These are phyloP conservation scores for Sporormia fimetaria DNA, from an alignment of 495 filamentous ascomycete genomes.

Conservation along the genomic window DNA sequence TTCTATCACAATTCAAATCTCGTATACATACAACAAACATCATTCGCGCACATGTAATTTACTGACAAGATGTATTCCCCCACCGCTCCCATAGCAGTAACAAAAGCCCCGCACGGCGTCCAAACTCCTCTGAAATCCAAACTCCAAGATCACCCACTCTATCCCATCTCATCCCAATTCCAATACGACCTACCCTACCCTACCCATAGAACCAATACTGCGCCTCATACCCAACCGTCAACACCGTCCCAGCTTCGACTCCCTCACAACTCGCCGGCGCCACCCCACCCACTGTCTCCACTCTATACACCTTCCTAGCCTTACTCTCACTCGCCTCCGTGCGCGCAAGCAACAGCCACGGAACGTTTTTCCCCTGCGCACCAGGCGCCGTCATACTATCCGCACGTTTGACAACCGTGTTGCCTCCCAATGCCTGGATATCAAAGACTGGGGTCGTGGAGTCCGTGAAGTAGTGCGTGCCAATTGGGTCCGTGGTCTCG, in stretches of 20 bases:
- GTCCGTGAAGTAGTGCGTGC: slow-evolving; percentile 64
- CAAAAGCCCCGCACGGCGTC: too few relatives aligned
- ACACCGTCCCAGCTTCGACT: slow-evolving; percentile 40
- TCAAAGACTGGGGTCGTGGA: slow-evolving; percentile 72
- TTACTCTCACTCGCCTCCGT: slow-evolving; percentile 29
- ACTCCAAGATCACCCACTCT: too few relatives aligned
- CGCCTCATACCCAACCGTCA: slow-evolving; percentile 70
- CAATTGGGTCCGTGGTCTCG: slow-evolving; percentile 43
- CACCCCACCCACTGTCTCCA: slow-evolving; percentile 71
- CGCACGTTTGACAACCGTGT: slow-evolving; percentile 49
- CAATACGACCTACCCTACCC: too few relatives aligned
- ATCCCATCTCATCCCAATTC: too few relatives aligned
- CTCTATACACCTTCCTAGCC: slow-evolving; percentile 65
- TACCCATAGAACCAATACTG: slow-evolving; percentile 51
- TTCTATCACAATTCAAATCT: too few relatives aligned
- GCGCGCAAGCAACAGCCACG: slow-evolving; percentile 47
- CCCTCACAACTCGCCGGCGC: slow-evolving; percentile 63
- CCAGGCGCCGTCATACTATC: slow-evolving; percentile 45
- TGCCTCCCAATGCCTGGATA: slow-evolving; percentile 40
- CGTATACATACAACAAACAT: too few relatives aligned
- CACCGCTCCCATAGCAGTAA: too few relatives aligned
- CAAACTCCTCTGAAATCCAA: too few relatives aligned
- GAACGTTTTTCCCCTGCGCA: slow-evolving; percentile 49
- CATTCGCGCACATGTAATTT: too few relatives aligned
- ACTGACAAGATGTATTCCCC: too few relatives aligned